Evolutionary conservation across 129 eudicot genomes (phyloP), one percentile per base, ranked within the genome.

Genomic region (Artemisia tridentata): DNA sequence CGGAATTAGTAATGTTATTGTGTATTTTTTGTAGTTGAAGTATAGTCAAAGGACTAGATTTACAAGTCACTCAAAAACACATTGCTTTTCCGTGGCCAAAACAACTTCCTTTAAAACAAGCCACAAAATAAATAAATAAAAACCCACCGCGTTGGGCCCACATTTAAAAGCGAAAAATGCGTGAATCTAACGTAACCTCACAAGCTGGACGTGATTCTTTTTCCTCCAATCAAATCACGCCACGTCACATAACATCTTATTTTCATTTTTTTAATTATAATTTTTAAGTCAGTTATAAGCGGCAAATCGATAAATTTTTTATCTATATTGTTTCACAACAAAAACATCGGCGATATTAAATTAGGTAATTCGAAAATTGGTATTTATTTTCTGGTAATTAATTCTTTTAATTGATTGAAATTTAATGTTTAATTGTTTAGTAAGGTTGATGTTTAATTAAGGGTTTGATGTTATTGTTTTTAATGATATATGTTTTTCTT

Each of bases 221-320:
- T 9, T 7, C 10, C 1, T 5, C 82, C 80, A 83, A 80, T 80
- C 43, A 74, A 31, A 55, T 10, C 69, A 46, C 65, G 86, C 82
- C 88, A 86, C 82, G 88, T 83, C 60, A 50, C 13, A 29, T 7
- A 29, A 45, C 14, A 43, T 11, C 48, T 48, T 63, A 52, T 45
- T 72, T 81, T 45, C 62, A 48, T 0, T 41, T 48, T 14, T 15
- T 69, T 47, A 5, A 16, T 43, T 41, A 11, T 19, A 46, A 58
- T 4, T 68, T 61, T 47, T 45, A 23, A 47, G 79, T 69, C 71
- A 21, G 76, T 78, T 73, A 74, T 65, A 79, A 82, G 87, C 83
- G 83, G 85, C 90, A 63, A 76, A 76, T 50, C 77, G 90, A 60
- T 59, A 45, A 65, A 2, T 1, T 5, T 13, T 23, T 23, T 16